Base-by-base conservation (phyloP, 78 protist genomes). In the Guillardia theta region DNA sequence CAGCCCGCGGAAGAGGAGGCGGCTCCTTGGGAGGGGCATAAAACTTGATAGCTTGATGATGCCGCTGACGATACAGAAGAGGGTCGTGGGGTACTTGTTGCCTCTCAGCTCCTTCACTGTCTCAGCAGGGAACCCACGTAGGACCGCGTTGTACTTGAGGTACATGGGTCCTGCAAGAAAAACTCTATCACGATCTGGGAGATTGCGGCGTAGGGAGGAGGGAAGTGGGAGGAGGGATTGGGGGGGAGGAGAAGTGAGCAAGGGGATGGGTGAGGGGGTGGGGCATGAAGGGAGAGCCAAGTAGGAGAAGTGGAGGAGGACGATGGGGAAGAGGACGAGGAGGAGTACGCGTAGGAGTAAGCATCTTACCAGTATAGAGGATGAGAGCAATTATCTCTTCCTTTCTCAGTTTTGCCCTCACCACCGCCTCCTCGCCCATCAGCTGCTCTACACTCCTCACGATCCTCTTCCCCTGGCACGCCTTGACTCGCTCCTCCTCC, bases 31-130 rank as follows among this genome's bases (percentile, higher is more conserved):
- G 4, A 70, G 87, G 47, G 1, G 9, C 39, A 27, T 37, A 46
- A 88, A 43, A 64, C 21, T 41, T n/a, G 39, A 15, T 36, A 88
- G 93, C 93, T 88, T 88, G 93, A 54, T 18, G 36, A 88, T 37
- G 30, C 46, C 21, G 36, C 27, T 12, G 50, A 48, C 62, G 46
- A 47, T 33, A 12, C 53, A 44, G 70, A 50, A 70, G 39, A 88
- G 47, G 5, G 93, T 48, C 33, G 93, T 88, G 24, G 93, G 18
- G 93, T 88, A 88, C 22, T 0, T 10, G 78, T 88, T 88, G 78
- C 54, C 50, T 37, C 0, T 6, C 47, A 4, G 1, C 39, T 4
- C 44, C 9, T 70, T 43, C 30, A 70, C 33, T 15, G 4, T 15
- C 45, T 70, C 39, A 37, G n/a, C 1, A 1, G 87, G 87, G 44